These are phyloP conservation scores for Fragosphaeria purpurea DNA, from an alignment of 2,329 filamentous ascomycete genomes.

Conservation along the genomic window DNA sequence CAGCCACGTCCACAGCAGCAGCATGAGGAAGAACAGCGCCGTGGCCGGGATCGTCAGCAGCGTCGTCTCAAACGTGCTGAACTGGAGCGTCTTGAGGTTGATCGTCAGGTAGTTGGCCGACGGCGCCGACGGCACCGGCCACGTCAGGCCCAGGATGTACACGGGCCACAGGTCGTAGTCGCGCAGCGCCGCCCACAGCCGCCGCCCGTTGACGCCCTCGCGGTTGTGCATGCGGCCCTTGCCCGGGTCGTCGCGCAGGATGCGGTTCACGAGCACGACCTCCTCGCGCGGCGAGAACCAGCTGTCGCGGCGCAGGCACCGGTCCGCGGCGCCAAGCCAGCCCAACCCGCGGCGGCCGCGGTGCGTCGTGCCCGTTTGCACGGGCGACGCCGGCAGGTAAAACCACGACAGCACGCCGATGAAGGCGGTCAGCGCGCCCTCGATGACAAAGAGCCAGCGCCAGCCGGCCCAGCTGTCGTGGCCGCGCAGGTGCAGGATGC, in stretches of 20 bases:
- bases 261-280: constrained; percentile 47
- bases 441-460: constrained; percentile 42
- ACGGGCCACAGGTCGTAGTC: constrained; percentile 14
- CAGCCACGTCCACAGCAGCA: constrained; percentile 37
- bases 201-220: constrained; percentile 37
- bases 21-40: constrained; percentile 28
- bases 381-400: constrained; percentile 33
- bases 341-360: neutral
- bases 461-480: constrained; percentile 26
- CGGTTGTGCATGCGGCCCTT: constrained; percentile 51
- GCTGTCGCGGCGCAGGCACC: constrained; percentile 30
- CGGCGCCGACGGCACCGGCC: constrained; percentile 6
- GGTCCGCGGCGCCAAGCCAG: too few relatives aligned
- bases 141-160: constrained; percentile 11
- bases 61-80: constrained; percentile 11
- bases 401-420: constrained; percentile 34
- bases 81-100: constrained; percentile 8
- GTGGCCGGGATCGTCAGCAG: constrained; percentile 10
- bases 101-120: constrained; percentile 9
- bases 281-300: constrained; percentile 51
- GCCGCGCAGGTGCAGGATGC: constrained; percentile 24
- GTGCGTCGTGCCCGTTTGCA: constrained; percentile 28
- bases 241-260: constrained; percentile 45
- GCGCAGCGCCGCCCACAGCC: constrained; percentile 5
- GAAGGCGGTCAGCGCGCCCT: constrained; percentile 35